Conservation (phyloP, 2,329 filamentous ascomycete genomes). For the Metarhizium brunneum region DNA sequence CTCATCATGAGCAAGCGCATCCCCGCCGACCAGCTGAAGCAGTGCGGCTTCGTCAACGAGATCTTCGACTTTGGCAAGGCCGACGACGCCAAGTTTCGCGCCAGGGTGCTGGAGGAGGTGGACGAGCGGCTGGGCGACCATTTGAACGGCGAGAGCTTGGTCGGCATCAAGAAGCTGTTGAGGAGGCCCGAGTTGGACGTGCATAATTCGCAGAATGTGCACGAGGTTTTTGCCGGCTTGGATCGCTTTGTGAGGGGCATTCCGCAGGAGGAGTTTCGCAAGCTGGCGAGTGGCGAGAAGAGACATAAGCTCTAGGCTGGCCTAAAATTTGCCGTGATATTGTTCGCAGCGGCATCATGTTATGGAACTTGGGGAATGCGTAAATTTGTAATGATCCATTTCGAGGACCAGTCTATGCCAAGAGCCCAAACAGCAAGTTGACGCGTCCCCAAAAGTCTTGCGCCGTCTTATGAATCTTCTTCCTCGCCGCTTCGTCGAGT, state of each 20-base stretch:
- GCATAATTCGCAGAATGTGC: constrained; percentile 67
- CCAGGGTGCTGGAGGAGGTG: constrained; percentile 67
- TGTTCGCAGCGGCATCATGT: neutral
- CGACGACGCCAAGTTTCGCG: constrained; percentile 60
- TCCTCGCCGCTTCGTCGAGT: constrained; percentile 37
- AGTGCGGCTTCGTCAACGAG: constrained; percentile 77
- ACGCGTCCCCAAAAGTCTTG: constrained; percentile 78
- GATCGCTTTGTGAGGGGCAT: constrained; percentile 70
- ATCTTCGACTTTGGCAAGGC: constrained; percentile 55
- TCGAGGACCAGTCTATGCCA: constrained; percentile 32
- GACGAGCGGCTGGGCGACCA: constrained; percentile 73
- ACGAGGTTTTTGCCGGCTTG: constrained; percentile 79
- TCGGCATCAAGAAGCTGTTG: constrained; percentile 79
- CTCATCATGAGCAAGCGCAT: constrained; percentile 84
- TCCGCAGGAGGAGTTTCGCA: constrained; percentile 82
- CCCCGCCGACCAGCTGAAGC: constrained; percentile 60
- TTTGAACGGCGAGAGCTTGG: constrained; percentile 67
- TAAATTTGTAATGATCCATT: neutral
- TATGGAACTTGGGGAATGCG: neutral
- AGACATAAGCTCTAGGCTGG: constrained; percentile 75
- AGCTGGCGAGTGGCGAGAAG: constrained; percentile 80
- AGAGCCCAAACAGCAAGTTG: constrained; percentile 69
- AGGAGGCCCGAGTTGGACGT: constrained; percentile 61
- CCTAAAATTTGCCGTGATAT: neutral
- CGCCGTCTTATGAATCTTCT: constrained; percentile 52